Evolutionary conservation across 345 rosid genomes (phyloP).

Genomic region (Tarenaya hassleriana): DNA sequence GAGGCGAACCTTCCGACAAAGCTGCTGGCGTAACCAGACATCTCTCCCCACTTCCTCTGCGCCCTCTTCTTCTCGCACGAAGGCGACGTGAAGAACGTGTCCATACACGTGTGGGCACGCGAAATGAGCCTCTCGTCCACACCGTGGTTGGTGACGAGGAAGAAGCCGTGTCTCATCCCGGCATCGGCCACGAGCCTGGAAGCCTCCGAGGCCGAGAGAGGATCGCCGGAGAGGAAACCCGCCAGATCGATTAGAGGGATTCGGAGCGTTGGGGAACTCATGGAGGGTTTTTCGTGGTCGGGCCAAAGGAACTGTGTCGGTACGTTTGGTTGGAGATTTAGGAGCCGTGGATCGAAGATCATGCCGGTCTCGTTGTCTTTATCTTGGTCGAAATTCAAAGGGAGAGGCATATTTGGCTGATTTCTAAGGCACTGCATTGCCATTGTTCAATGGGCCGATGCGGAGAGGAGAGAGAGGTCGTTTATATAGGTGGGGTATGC

Average conservation of each 20-base stretch:
- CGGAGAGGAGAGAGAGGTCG: too few relatives aligned
- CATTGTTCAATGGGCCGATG: too few relatives aligned
- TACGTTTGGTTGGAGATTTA: constrained; percentile 41
- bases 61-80: constrained; percentile 53
- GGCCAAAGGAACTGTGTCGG: constrained; percentile 88
- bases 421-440: constrained; percentile 20
- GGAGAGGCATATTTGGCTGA: constrained; percentile 4
- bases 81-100: constrained; percentile 50
- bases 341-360: constrained; percentile 50
- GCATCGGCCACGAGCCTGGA: constrained; percentile 50
- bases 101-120: constrained; percentile 42
- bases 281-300: constrained; percentile 59
- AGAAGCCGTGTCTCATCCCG: constrained; percentile 74
- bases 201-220: constrained; percentile 34
- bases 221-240: constrained; percentile 48
- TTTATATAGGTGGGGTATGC: too few relatives aligned
- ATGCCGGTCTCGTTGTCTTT: constrained; percentile 21
- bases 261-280: constrained; percentile 37
- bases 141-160: constrained; percentile 68
- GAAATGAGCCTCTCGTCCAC: constrained; percentile 44
- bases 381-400: constrained; percentile 22
- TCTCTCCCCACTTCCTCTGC: constrained; percentile 54
- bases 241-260: constrained; percentile 64
- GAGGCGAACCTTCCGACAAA: constrained; percentile 71
- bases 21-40: constrained; percentile 79